Evolutionary conservation across 2,329 filamentous ascomycete species (phyloP), one percentile per base, ranked within the genome.

Genomic region (Fusarium irregulare): DNA sequence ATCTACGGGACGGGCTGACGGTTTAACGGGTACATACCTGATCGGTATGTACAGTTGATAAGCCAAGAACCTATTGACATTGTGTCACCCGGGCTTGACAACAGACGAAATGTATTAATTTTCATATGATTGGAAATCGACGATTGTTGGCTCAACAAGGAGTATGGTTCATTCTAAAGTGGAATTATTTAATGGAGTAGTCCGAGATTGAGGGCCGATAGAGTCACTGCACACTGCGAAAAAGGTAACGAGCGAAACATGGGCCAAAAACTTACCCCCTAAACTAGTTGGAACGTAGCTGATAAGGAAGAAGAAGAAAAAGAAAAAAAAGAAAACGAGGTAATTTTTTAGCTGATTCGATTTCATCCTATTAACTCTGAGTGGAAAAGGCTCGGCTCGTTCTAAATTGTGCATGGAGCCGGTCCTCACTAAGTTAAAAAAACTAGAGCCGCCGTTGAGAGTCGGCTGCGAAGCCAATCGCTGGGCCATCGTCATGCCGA

Each of bases 181-280:
- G 53, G 47, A 55, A 68, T 58, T 42, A 61, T 32, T 64, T 42
- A 65, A 40, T 64, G 59, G 64, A 55, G 47, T 47, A 49, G 64
- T 56, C 68, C 64, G 68, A 71, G 53, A 71, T 71, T 71, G 64
- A 54, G 59, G 67, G 50, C 51, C 23, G 25, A 56, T 34, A 60
- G 56, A 66, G 28, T 54, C 63, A 68, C 30, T 28, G 32, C 41
- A 44, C 14, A 44, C 44, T 20, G 40, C 44, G 50, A 44, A 14
- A 49, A 54, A 25, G 32, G 50, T 56, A 44, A 57, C 41, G 25
- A 55, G 20, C 46, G 30, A 49, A 55, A 60, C 53, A 66, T 45
- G 45, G 64, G 41, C 40, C 60, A 37, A n/a, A 37, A 66, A 28
- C 21, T 46, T 44, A 34, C 50, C 46, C 48, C 56, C 51, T 58